These are phyloP conservation scores for Pseudonitzschia multiseries DNA, from an alignment of 108 stramenopile genomes.

Conservation along the genomic window DNA sequence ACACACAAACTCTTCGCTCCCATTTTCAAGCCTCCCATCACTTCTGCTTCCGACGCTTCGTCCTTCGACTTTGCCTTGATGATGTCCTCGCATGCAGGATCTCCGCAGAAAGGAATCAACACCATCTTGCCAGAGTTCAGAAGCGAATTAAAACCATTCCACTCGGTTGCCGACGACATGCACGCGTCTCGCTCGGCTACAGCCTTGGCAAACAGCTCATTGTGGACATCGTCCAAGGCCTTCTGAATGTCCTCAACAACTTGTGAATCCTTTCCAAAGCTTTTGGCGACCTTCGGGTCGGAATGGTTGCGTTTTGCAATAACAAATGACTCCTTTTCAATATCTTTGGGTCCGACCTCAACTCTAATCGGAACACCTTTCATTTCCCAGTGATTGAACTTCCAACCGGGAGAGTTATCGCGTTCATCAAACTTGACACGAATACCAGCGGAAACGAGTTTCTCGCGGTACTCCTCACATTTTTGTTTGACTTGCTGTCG, in stretches of 20 bases:
- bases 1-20: not conserved
- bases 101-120: not conserved
- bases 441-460: conserved; percentile 52
- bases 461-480: conserved; percentile 59
- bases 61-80: not conserved
- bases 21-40: not conserved
- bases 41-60: not conserved
- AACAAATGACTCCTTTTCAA: conserved; percentile 71
- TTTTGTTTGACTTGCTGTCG: conserved; percentile 46
- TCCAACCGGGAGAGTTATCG: conserved; percentile 95
- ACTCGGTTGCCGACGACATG: conserved; percentile 84
- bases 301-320: conserved; percentile 79
- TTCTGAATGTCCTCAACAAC: conserved; percentile 41
- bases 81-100: not conserved
- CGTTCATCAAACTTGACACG: conserved; percentile 91
- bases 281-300: conserved; percentile 45
- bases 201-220: conserved; percentile 85
- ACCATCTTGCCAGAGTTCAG: not conserved
- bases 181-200: conserved; percentile 84
- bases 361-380: conserved; percentile 97
- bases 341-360: conserved; percentile 94
- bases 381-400: conserved; percentile 98
- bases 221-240: conserved; percentile 86
- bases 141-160: conserved; percentile 80
- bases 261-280: conserved; percentile 55